phyloP scores from a whole-genome alignment of 371 early-diverging fungal genomes.

The Mucor circinelloides region DNA sequence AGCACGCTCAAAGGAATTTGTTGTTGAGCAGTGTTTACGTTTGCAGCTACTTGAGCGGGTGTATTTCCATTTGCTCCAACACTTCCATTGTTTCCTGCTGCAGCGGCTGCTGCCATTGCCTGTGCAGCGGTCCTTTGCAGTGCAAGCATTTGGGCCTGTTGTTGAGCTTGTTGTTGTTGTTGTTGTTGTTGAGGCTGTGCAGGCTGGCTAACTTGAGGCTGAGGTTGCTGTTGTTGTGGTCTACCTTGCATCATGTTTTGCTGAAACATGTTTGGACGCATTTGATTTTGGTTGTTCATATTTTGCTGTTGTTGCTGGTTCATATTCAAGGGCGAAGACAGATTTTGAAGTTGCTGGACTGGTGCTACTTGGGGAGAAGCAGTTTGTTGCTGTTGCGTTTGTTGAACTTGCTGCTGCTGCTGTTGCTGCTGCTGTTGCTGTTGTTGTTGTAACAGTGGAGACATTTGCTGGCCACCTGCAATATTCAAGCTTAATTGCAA shows the following conservation, averaged over 20 bases:
- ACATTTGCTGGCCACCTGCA: conserved; percentile 36
- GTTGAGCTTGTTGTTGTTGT: conserved; percentile 16
- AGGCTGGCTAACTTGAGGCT: not conserved
- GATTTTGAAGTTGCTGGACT: conserved; percentile 19
- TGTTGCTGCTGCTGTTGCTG: conserved; percentile 21
- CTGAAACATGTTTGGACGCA: conserved; percentile 36
- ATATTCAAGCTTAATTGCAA: conserved; percentile 29
- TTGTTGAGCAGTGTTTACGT: conserved; percentile 8
- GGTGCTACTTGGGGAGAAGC: conserved; percentile 35
- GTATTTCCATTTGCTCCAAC: not conserved
- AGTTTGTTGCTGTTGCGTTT: conserved; percentile 29
- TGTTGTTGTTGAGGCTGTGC: conserved; percentile 6
- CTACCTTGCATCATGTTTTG: conserved; percentile 33
- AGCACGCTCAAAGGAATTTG: conserved; percentile 30
- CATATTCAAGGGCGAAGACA: conserved; percentile 25
- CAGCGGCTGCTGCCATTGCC: conserved; percentile 29
- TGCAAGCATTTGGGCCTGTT: conserved; percentile 29
- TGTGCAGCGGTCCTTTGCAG: conserved; percentile 35
- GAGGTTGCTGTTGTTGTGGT: conserved; percentile 24
- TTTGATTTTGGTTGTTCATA: conserved; percentile 21
- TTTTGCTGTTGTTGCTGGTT: conserved; percentile 22
- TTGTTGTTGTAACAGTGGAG: conserved; percentile 41
- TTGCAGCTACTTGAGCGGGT: conserved; percentile 11
- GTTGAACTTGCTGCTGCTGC: conserved; percentile 14
- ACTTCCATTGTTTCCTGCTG: conserved; percentile 16